Conservation (phyloP, 352 stramenopile genomes). For the Aphanomyces invadans region DNA sequence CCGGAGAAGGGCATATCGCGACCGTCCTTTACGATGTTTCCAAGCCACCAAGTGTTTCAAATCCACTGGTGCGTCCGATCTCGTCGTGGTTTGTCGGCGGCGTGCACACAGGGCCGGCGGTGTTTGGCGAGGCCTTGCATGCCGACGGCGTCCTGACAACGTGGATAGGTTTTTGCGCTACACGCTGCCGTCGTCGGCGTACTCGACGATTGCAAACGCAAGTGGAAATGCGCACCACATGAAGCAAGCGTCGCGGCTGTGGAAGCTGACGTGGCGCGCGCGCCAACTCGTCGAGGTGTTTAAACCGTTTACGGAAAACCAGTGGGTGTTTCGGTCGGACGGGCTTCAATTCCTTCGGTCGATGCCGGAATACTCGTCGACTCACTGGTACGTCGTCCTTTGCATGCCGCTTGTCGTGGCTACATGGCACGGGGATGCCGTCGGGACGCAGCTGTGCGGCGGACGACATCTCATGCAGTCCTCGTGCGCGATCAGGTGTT, state of each 20-base stretch:
- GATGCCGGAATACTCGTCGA: conserved; percentile 7
- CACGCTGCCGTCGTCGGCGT: conserved; percentile 67
- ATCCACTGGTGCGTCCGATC: conserved; percentile 51
- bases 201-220: conserved; percentile 65
- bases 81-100: too few species aligned
- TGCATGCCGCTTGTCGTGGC: too few species aligned
- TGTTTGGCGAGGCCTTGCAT: too few species aligned
- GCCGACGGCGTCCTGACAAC: too few species aligned
- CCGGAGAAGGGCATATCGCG: conserved; percentile 43
- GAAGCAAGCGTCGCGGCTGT: conserved; percentile 56
- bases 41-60: conserved; percentile 71
- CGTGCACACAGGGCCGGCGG: too few species aligned
- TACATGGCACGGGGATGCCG: too few species aligned
- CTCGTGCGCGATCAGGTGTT: too few species aligned
- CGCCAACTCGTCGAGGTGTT: conserved; percentile 73
- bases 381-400: conserved; percentile 6
- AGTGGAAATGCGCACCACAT: conserved; percentile 52
- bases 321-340: conserved; percentile 71
- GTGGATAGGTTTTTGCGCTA: conserved; percentile 65
- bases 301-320: conserved; percentile 81
- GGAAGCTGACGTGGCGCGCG: conserved; percentile 66
- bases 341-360: conserved; percentile 27
- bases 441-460: too few species aligned
- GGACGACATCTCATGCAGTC: too few species aligned
- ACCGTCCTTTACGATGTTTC: conserved; percentile 69